Conservation (phyloP, 345 rosid genomes). For the Ceriops decandra region DNA sequence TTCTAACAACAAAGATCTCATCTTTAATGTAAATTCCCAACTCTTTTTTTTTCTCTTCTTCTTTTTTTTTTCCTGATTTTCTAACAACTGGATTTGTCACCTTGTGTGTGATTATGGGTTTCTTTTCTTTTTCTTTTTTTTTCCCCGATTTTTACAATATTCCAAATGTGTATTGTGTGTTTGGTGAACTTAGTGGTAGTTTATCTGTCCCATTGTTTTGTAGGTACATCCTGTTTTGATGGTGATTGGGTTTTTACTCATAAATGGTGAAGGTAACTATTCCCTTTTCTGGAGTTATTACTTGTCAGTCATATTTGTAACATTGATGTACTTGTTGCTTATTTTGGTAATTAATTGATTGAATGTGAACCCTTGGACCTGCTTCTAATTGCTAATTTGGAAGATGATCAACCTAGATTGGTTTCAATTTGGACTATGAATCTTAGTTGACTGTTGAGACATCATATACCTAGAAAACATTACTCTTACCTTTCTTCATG, state of each 20-base stretch:
- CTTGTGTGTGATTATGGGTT: not conserved
- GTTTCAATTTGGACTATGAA: no score
- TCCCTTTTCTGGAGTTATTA: not conserved
- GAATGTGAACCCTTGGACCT: no score
- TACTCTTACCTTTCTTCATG: no score
- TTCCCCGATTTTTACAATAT: no score
- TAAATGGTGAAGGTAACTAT: slow-evolving; percentile 50
- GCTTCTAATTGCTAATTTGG: no score
- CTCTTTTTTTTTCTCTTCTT: not conserved
- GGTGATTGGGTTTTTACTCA: slow-evolving; percentile 46
- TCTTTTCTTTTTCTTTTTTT: not conserved
- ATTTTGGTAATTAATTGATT: no score
- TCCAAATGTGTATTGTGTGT: no score
- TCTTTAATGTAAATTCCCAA: slow-evolving; percentile 57
- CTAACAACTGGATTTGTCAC: not conserved
- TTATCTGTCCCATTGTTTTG: slow-evolving; percentile 6
- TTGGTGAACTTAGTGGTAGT: no score
- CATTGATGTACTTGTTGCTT: no score
- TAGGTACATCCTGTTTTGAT: slow-evolving; percentile 59
- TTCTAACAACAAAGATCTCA: slow-evolving; percentile 85
- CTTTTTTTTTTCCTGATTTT: not conserved
- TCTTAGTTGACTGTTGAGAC: no score
- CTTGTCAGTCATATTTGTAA: not conserved
- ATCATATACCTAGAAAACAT: no score
- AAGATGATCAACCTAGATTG: no score